Evolutionary conservation across 768 basidiomycete genomes (phyloP).

Genomic region (Psilocybe azurescens): DNA sequence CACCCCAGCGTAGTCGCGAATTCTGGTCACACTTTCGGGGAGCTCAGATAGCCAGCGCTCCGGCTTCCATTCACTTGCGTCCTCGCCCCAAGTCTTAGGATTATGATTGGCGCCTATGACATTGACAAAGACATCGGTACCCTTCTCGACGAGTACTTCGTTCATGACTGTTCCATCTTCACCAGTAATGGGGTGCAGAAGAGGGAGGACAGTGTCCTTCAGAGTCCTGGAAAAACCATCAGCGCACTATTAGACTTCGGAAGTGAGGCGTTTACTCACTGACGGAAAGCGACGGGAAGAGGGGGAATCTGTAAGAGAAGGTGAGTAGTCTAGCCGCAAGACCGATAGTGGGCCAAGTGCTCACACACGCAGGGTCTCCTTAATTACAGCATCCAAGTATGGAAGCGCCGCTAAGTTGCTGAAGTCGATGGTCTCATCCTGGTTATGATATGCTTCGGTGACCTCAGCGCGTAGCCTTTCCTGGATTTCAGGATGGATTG

Average conservation of each 20-base stretch:
- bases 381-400: not conserved
- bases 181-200: constrained; percentile 45
- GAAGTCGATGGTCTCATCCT: not conserved
- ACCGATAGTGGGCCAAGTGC: not conserved
- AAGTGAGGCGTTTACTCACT: not conserved
- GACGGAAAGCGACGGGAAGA: constrained; percentile 6
- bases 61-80: constrained; percentile 43
- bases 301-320: constrained; percentile 1
- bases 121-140: constrained; percentile 42
- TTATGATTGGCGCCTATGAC: constrained; percentile 34
- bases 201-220: constrained; percentile 40
- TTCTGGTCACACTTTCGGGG: constrained; percentile 28
- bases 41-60: constrained; percentile 43
- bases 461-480: constrained; percentile 23
- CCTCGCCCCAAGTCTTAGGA: constrained; percentile 40
- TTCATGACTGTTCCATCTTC: constrained; percentile 36
- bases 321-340: not conserved
- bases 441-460: constrained; percentile 5
- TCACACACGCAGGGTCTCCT: not conserved
- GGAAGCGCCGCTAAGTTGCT: not conserved
- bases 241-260: not conserved
- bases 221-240: constrained; percentile 11
- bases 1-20: constrained; percentile 33
- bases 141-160: constrained; percentile 43
- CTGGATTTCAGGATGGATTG: constrained; percentile 34